Evolutionary conservation across 2,329 filamentous ascomycete genomes (phyloP).

Genomic region (Macrophomina pseudophaseolina): DNA sequence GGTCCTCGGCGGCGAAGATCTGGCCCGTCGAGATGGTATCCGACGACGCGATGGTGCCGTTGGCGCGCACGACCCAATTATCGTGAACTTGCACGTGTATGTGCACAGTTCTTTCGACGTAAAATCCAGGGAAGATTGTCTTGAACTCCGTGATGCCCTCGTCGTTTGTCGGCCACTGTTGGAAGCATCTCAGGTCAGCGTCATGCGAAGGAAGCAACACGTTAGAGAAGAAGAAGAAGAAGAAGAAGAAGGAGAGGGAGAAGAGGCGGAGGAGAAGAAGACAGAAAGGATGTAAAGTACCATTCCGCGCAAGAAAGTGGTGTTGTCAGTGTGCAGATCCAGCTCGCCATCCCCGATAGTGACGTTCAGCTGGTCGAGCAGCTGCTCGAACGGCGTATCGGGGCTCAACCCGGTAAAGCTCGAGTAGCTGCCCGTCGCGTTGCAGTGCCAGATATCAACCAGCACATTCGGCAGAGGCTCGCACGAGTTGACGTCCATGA

Average conservation of each 20-base stretch:
- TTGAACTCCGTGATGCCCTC: constrained; percentile 37
- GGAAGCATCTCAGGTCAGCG: no score
- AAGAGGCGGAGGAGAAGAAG: background rate
- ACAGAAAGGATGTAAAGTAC: background rate
- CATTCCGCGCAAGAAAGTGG: constrained; percentile 38
- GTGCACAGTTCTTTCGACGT: constrained; percentile 34
- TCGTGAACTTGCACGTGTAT: constrained; percentile 34
- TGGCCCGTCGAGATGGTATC: constrained; percentile 41
- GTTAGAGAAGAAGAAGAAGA: no score
- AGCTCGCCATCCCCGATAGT: constrained; percentile 30
- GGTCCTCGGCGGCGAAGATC: constrained; percentile 39
- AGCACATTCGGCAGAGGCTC: constrained; percentile 45
- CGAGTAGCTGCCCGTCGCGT: constrained; percentile 36
- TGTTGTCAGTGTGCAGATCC: constrained; percentile 37
- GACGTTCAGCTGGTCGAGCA: constrained; percentile 39
- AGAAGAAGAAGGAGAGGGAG: no score
- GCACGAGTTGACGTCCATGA: constrained; percentile 49
- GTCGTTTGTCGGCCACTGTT: constrained; percentile 34
- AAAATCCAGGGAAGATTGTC: constrained; percentile 35
- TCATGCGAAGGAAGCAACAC: no score
- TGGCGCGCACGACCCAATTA: constrained; percentile 35
- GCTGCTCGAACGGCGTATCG: constrained; percentile 25
- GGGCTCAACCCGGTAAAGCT: constrained; percentile 36
- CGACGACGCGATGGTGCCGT: constrained; percentile 38
- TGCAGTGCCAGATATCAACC: constrained; percentile 42